Conservation (phyloP, 2,329 filamentous ascomycete genomes). For the Pseudocercospora macadamiae region DNA sequence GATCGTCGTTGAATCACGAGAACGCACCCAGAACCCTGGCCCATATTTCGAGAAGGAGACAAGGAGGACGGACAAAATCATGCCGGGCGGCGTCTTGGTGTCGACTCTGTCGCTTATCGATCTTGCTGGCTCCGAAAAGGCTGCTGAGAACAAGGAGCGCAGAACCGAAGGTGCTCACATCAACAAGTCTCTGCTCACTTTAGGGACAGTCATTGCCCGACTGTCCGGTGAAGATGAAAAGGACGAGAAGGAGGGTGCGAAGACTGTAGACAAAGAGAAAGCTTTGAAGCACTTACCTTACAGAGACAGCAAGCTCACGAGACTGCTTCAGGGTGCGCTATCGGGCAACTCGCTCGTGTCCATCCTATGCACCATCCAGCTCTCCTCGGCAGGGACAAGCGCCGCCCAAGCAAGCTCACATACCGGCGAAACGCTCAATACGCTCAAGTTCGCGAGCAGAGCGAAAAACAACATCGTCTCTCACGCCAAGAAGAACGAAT, state of each 20-base stretch:
- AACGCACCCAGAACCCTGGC: slow-evolving; percentile 62
- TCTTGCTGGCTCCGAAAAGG: slow-evolving; percentile 92
- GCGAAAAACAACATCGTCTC: slow-evolving; percentile 98
- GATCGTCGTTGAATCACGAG: slow-evolving; percentile 95
- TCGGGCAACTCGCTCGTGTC: slow-evolving; percentile 94
- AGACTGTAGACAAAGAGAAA: slow-evolving; percentile 66
- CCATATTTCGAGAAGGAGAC: slow-evolving; percentile 57
- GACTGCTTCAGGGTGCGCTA: slow-evolving; percentile 86
- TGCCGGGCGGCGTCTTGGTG: slow-evolving; percentile 88
- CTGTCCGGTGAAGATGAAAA: slow-evolving; percentile 90
- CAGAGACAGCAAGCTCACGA: slow-evolving; percentile 94
- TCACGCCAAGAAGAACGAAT: slow-evolving; percentile 92
- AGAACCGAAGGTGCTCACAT: slow-evolving; percentile 95
- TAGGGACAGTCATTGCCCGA: slow-evolving; percentile 92
- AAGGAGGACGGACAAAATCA: slow-evolving; percentile 62
- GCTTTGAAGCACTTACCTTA: slow-evolving; percentile 85
- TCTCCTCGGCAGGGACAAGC: slow-evolving; percentile 71
- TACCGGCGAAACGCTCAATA: slow-evolving; percentile 88
- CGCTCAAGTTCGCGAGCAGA: slow-evolving; percentile 91
- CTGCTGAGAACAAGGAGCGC: slow-evolving; percentile 91
- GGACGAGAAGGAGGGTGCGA: slow-evolving; percentile 65
- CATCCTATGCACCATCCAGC: slow-evolving; percentile 94
- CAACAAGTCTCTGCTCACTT: slow-evolving; percentile 93
- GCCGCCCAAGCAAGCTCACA: slow-evolving; percentile 72
- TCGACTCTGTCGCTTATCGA: slow-evolving; percentile 96